phyloP scores from a whole-genome alignment of 768 basidiomycete species.

The Krasilnikovozyma curviuscula region DNA sequence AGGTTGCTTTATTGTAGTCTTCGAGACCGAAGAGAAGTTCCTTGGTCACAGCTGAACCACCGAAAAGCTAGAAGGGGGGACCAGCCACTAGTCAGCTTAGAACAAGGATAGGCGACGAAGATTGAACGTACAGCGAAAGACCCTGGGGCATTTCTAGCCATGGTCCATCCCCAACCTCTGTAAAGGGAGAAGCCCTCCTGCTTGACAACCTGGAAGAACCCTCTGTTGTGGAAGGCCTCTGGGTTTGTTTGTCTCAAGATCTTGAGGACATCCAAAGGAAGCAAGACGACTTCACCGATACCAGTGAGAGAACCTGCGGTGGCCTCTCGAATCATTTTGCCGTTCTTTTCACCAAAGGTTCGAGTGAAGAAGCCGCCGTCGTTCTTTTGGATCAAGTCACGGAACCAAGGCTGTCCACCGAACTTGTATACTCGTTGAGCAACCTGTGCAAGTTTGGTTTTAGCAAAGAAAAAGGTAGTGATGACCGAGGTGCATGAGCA shows the following conservation, averaged over 20 bases:
- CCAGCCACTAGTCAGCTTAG: background rate
- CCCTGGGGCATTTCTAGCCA: slow-evolving; percentile 92
- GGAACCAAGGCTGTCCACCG: slow-evolving; percentile 94
- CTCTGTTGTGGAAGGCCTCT: slow-evolving; percentile 89
- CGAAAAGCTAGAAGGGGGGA: slow-evolving; percentile 56
- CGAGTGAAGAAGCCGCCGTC: slow-evolving; percentile 65
- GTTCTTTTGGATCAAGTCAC: slow-evolving; percentile 67
- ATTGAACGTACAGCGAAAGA: slow-evolving; percentile 58
- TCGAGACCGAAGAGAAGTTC: slow-evolving; percentile 73
- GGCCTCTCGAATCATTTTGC: slow-evolving; percentile 90
- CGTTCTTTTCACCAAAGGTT: slow-evolving; percentile 79
- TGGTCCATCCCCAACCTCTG: slow-evolving; percentile 97
- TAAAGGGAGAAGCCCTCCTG: slow-evolving; percentile 80
- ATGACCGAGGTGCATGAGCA: no score
- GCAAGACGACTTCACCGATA: slow-evolving; percentile 95
- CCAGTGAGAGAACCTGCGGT: slow-evolving; percentile 64
- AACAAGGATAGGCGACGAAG: background rate
- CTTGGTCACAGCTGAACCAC: slow-evolving; percentile 84
- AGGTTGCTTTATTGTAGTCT: slow-evolving; percentile 89
- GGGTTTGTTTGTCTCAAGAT: slow-evolving; percentile 95
- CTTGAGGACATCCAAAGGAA: slow-evolving; percentile 89
- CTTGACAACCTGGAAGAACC: slow-evolving; percentile 65
- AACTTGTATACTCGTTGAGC: slow-evolving; percentile 92
- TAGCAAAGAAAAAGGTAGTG: no score
- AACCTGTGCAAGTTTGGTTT: no score